Evolutionary conservation across 257 asterid species (phyloP).

Genomic region (Scutellaria minor): DNA sequence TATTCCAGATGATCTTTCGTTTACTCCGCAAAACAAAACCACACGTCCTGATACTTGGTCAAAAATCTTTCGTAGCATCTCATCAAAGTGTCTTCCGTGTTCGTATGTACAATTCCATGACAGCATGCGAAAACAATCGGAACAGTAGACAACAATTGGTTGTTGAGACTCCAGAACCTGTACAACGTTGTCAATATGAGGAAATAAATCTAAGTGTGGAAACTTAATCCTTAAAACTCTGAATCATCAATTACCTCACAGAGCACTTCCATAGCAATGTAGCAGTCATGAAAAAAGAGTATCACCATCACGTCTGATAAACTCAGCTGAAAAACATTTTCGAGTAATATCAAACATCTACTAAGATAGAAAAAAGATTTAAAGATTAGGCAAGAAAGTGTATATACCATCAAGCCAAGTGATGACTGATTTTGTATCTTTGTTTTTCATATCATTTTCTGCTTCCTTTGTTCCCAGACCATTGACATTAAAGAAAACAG

Average conservation of each 20-base stretch:
- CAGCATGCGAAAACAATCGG: constrained; percentile 67
- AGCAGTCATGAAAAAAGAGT: constrained; percentile 51
- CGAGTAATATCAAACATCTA: too few species aligned
- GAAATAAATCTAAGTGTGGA: too few species aligned
- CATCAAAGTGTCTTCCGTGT: constrained; percentile 50
- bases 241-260: constrained; percentile 48
- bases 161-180: constrained; percentile 55
- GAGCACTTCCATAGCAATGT: constrained; percentile 69
- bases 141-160: constrained; percentile 73
- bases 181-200: not conserved
- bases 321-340: constrained; percentile 44
- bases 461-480: too few species aligned
- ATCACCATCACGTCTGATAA: constrained; percentile 58
- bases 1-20: constrained; percentile 55
- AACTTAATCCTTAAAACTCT: not conserved
- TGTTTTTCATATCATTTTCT: too few species aligned
- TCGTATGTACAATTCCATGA: constrained; percentile 54
- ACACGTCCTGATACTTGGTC: constrained; percentile 61
- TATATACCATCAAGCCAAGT: too few species aligned
- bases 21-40: constrained; percentile 69
- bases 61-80: constrained; percentile 60
- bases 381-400: too few species aligned
- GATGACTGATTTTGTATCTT: too few species aligned
- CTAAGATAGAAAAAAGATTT: too few species aligned
- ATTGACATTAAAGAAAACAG: too few species aligned